Conservation (phyloP, 352 stramenopile species). For the Pythium rishiriense region DNA sequence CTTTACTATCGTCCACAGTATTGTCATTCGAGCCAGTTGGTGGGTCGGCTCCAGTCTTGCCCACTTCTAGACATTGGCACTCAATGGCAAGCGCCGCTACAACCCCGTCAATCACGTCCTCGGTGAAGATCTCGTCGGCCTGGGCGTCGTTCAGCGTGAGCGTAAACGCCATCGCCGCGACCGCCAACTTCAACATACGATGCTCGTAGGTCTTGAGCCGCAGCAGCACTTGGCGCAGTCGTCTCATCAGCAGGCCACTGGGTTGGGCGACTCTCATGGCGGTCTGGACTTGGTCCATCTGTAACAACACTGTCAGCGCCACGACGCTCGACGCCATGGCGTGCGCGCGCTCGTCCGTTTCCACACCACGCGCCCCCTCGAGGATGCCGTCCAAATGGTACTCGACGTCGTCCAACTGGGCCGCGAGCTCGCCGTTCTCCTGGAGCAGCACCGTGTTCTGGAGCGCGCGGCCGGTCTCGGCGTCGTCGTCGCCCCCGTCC, state of each 20-base stretch:
- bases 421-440: slow-evolving; percentile 51
- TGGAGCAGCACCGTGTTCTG: slow-evolving; percentile 62
- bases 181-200: slow-evolving; percentile 25
- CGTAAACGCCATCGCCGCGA: slow-evolving; percentile 43
- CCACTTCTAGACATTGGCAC: background rate
- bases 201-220: slow-evolving; percentile 10
- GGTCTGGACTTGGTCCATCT: slow-evolving; percentile 34
- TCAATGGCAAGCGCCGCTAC: slow-evolving; percentile 16
- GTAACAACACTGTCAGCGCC: slow-evolving; percentile 40
- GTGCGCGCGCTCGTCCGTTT: slow-evolving; percentile 12
- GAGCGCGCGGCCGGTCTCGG: slow-evolving; percentile 26
- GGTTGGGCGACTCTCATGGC: slow-evolving; percentile 35
- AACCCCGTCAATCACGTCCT: slow-evolving; percentile 38
- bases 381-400: slow-evolving; percentile 66
- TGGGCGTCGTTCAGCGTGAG: slow-evolving; percentile 37
- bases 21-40: no score
- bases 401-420: slow-evolving; percentile 51
- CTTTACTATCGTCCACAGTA: slow-evolving; percentile 17
- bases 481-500: background rate
- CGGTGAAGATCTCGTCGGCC: slow-evolving; percentile 36
- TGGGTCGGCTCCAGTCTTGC: no score
- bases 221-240: slow-evolving; percentile 39
- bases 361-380: background rate
- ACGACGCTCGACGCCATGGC: slow-evolving; percentile 36
- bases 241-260: slow-evolving; percentile 22